These are phyloP conservation scores for Boletus barrowsii DNA, from an alignment of 768 basidiomycete genomes.

Conservation along the genomic window DNA sequence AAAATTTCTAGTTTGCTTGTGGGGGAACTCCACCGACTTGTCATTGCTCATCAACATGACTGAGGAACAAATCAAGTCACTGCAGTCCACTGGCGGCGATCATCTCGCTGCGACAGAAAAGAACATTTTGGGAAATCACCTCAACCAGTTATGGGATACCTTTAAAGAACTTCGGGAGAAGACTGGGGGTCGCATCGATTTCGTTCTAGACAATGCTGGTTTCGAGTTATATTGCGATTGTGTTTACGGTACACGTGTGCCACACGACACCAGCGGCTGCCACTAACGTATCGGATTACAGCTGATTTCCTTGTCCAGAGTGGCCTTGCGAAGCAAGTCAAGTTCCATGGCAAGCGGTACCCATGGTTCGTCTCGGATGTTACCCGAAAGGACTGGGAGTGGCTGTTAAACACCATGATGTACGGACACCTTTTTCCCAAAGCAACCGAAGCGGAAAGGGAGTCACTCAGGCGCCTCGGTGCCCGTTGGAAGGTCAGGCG, in stretches of 20 bases:
- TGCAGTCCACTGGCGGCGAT: constrained; percentile 97
- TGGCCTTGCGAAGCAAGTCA: constrained; percentile 78
- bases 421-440: constrained; percentile 91
- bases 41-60: constrained; percentile 97
- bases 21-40: constrained; percentile 96
- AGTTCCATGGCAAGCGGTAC: constrained; percentile 95
- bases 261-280: not conserved
- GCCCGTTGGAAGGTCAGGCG: constrained; percentile 78
- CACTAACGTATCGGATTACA: constrained; percentile 25
- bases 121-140: constrained; percentile 90
- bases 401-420: constrained; percentile 85
- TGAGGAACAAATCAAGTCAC: constrained; percentile 92
- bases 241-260: constrained; percentile 63
- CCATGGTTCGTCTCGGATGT: constrained; percentile 96
- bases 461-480: constrained; percentile 77
- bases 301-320: constrained; percentile 94
- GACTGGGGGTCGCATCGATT: constrained; percentile 73
- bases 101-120: constrained; percentile 93
- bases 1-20: constrained; percentile 68
- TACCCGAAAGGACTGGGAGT: constrained; percentile 91
- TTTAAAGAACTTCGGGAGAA: constrained; percentile 67
- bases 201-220: constrained; percentile 85
- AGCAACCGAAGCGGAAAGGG: constrained; percentile 73
- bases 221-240: constrained; percentile 83
- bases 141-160: constrained; percentile 67